Conservation (phyloP, 108 stramenopile species). For the Cylindrotheca closterium region DNA sequence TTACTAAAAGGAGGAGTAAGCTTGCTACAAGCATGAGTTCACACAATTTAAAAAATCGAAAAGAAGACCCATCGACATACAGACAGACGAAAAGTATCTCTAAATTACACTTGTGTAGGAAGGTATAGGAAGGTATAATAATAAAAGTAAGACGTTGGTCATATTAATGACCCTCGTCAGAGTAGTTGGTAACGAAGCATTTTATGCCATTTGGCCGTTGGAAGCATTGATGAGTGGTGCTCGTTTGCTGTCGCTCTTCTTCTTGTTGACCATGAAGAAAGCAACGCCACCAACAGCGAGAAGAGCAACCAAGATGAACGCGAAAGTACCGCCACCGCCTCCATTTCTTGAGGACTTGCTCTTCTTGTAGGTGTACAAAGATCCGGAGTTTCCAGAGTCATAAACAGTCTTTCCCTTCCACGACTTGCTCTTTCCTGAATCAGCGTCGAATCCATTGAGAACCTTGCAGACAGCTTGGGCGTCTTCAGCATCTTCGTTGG, state of each 20-base stretch:
- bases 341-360: slow-evolving; percentile 6
- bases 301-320: slow-evolving; percentile 21
- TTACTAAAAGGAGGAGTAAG: no score
- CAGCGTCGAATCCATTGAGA: slow-evolving; percentile 14
- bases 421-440: background rate
- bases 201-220: slow-evolving; percentile 34
- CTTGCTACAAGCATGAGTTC: no score
- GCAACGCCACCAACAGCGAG: slow-evolving; percentile 23
- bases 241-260: slow-evolving; percentile 14
- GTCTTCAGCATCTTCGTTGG: slow-evolving; percentile 29
- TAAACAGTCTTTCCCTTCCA: slow-evolving; percentile 18
- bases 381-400: slow-evolving; percentile 6
- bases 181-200: background rate
- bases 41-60: no score
- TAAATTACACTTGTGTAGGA: no score
- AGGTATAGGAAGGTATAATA: no score
- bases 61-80: no score
- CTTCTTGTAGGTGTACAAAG: slow-evolving; percentile 25
- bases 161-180: no score
- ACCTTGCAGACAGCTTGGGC: slow-evolving; percentile 25
- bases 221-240: slow-evolving; percentile 12
- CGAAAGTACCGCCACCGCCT: slow-evolving; percentile 17
- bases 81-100: no score
- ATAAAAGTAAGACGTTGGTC: no score
- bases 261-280: slow-evolving; percentile 16